These are phyloP conservation scores for Dalbergia oliveri DNA, from an alignment of 306 rosid genomes.

Conservation along the genomic window DNA sequence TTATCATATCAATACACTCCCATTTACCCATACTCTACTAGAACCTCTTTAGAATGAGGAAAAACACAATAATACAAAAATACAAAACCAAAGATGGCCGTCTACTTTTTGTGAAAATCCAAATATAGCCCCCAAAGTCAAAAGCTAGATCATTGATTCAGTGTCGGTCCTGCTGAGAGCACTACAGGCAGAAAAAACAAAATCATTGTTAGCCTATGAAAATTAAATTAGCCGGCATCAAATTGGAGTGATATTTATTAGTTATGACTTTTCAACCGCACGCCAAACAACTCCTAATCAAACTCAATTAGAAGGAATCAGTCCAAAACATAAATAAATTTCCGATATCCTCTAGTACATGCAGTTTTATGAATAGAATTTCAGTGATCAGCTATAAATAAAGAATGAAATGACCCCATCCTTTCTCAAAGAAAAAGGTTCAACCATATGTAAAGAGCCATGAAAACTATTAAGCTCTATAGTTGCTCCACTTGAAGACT, in stretches of 20 bases:
- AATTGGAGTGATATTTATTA: neutral
- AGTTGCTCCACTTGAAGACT: conserved; percentile 10
- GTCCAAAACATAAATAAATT: neutral
- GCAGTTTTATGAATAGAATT: neutral
- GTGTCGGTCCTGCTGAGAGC: neutral
- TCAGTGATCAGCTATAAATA: neutral
- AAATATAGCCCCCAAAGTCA: neutral
- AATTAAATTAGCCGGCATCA: conserved; percentile 33
- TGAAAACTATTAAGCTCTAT: neutral
- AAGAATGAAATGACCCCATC: neutral
- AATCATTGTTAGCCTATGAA: neutral
- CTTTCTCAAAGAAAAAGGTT: neutral
- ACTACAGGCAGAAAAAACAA: neutral
- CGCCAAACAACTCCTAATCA: conserved; percentile 42
- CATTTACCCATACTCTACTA: too few relatives aligned
- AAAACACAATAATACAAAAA: too few relatives aligned
- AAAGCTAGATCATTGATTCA: neutral
- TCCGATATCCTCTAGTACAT: neutral
- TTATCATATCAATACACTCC: too few relatives aligned
- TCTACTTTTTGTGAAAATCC: neutral
- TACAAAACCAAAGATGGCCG: neutral
- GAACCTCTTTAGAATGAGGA: too few relatives aligned
- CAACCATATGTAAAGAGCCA: neutral
- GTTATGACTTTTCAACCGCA: conserved; percentile 49
- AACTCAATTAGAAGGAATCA: conserved; percentile 2